Conservation (phyloP, 2,329 filamentous ascomycete genomes). For the Paecilomyces niveus region DNA sequence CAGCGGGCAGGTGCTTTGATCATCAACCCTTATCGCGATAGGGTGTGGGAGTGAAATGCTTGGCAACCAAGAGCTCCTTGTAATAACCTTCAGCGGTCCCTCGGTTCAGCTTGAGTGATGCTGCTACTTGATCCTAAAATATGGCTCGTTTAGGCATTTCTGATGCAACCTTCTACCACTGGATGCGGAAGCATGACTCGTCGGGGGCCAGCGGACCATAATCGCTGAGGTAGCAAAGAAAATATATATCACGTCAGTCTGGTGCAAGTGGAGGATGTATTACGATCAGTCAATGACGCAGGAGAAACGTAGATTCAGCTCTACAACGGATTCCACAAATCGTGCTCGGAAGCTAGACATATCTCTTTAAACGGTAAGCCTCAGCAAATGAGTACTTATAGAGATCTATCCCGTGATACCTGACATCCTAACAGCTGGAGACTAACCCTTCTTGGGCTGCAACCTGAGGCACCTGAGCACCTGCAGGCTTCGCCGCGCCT, state of each 20-base stretch:
- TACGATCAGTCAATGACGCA: not conserved
- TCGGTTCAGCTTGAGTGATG: not conserved
- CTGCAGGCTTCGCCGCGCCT: no score
- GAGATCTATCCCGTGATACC: no score
- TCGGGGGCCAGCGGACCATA: not conserved
- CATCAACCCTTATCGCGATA: not conserved
- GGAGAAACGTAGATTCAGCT: not conserved
- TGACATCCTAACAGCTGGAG: not conserved
- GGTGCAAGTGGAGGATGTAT: not conserved
- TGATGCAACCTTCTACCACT: not conserved
- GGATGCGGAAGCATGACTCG: not conserved
- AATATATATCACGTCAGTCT: not conserved
- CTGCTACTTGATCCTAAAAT: not conserved
- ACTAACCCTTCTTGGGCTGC: not conserved
- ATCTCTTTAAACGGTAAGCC: not conserved
- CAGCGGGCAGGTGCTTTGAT: not conserved
- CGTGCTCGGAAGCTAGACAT: not conserved
- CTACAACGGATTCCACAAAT: not conserved
- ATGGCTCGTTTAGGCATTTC: not conserved
- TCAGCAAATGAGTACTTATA: no score
- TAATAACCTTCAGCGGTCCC: not conserved
- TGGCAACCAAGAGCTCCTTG: not conserved
- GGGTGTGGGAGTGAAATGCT: not conserved
- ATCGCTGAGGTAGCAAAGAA: not conserved
- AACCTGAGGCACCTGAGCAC: no score